Base-by-base conservation (phyloP, 2,329 filamentous ascomycete genomes). In the Colletotrichum eleusines region DNA sequence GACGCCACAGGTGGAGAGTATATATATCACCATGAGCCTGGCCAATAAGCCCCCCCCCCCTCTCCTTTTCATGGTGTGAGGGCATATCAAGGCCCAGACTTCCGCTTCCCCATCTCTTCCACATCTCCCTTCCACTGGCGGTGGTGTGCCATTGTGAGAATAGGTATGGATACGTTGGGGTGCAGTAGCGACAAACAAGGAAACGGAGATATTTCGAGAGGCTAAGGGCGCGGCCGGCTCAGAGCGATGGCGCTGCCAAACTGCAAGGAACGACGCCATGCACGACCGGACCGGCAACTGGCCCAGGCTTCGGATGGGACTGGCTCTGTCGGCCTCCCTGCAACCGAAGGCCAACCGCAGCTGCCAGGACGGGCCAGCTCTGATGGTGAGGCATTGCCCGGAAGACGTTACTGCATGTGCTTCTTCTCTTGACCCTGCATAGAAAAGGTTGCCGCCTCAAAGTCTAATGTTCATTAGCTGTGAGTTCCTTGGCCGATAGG, bases 231-330 rank as follows among this genome's bases (percentile, higher is more conserved):
- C 38, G 33, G 51, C 53, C 51, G 60, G 51, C 66, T 53, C 23
- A 58, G 53, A 44, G 44, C 57, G 23, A 63, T 63, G 68, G 58
- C 64, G 58, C 51, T 31, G 57, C 58, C 48, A 60, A 40, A 51
- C 63, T 71, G 58, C 51, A 58, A 58, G 57, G 57, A 53, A 68
- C 51, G 50, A 53, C 35, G 51, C 65, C 58, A 48, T 28, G 60
- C 60, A 63, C 42, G 50, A 35, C 53, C 51, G 62, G 46, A 48
- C 63, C 57, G 51, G 35, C 23, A 28, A n/a, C 33, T 40, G 67
- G 63, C 35, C 63, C 51, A 63, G 57, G 51, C 57, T 68, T 40
- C 51, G 53, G 50, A 55, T 53, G 42, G n/a, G 18, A 65, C 42
- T 68, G 64, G 50, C 68, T 67, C 64, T 68, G 57, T 26, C 55